Evolutionary conservation across 768 basidiomycete genomes (phyloP).

Genomic region (Chalciporus pseudorubinellus): DNA sequence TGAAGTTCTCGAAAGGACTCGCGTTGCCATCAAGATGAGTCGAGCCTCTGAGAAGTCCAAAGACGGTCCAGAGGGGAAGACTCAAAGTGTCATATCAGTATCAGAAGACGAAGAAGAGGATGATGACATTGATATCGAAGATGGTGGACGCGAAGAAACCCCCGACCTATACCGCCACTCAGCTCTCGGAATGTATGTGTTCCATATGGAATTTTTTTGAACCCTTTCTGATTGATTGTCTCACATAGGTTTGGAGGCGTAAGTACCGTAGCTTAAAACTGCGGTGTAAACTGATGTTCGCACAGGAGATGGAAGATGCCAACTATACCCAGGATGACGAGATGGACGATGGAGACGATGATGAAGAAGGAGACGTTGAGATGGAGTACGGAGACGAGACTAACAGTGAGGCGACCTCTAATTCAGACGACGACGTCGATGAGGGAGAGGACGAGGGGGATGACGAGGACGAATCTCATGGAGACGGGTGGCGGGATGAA

Average conservation of each 20-base stretch:
- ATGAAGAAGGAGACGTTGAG: slow-evolving; percentile 78
- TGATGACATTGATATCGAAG: slow-evolving; percentile 58
- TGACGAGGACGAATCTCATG: slow-evolving; percentile 45
- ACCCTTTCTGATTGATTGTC: slow-evolving; percentile 9
- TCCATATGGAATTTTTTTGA: background rate
- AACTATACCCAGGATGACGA: slow-evolving; percentile 67
- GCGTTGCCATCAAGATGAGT: slow-evolving; percentile 98
- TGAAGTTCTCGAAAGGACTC: slow-evolving; percentile 56
- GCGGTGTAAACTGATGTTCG: slow-evolving; percentile 15
- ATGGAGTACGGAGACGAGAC: slow-evolving; percentile 86
- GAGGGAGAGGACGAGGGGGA: slow-evolving; percentile 64
- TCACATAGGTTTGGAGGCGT: slow-evolving; percentile 69
- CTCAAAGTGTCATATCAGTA: slow-evolving; percentile 40
- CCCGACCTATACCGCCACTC: slow-evolving; percentile 96
- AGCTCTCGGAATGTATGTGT: slow-evolving; percentile 83
- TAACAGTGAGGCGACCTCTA: slow-evolving; percentile 78
- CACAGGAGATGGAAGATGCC: slow-evolving; percentile 82
- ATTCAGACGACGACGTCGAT: slow-evolving; percentile 66
- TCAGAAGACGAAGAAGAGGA: slow-evolving; percentile 53
- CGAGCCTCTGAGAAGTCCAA: slow-evolving; percentile 66
- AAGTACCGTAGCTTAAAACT: slow-evolving; percentile 33
- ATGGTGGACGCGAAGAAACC: slow-evolving; percentile 67
- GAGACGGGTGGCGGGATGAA: slow-evolving; percentile 55
- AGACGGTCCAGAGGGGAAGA: slow-evolving; percentile 47
- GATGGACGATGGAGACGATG: slow-evolving; percentile 80